Evolutionary conservation across 139 green algal species (phyloP).

Genomic region (Trebouxia sp.): DNA sequence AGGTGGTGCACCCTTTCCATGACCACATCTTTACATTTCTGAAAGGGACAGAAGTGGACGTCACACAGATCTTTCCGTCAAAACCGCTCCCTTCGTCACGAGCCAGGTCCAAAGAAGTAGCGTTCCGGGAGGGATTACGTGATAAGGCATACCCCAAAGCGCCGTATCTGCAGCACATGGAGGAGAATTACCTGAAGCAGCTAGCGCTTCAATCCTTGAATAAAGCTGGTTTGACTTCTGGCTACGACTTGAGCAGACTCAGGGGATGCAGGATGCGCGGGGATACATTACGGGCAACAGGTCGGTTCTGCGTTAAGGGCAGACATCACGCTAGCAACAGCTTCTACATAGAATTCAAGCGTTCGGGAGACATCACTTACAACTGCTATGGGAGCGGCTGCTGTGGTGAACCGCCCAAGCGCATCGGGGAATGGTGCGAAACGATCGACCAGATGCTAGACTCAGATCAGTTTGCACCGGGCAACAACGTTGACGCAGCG

Average conservation of each 20-base stretch:
- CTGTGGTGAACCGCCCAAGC: background rate
- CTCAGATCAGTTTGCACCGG: conserved; percentile 7
- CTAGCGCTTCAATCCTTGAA: conserved; percentile 7
- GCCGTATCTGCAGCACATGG: conserved; percentile 14
- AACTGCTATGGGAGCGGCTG: conserved; percentile 15
- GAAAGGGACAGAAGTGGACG: conserved; percentile 16
- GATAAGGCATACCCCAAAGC: conserved; percentile 14
- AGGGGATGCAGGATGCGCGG: conserved; percentile 11
- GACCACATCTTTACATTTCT: conserved; percentile 10
- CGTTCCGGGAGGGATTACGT: conserved; percentile 9
- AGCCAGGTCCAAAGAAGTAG: conserved; percentile 14
- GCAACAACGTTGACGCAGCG: background rate
- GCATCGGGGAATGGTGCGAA: conserved; percentile 5
- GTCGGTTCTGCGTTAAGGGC: background rate
- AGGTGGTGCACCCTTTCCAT: conserved; percentile 17
- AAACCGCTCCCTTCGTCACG: conserved; percentile 15
- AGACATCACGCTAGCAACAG: conserved; percentile 9
- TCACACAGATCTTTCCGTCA: background rate
- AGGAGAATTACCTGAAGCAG: conserved; percentile 17
- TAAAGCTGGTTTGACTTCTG: conserved; percentile 25
- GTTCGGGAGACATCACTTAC: conserved; percentile 6
- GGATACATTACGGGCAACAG: background rate
- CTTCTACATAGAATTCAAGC: conserved; percentile 24
- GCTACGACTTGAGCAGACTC: conserved; percentile 15
- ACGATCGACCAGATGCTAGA: conserved; percentile 14